phyloP scores from a whole-genome alignment of 2,329 filamentous ascomycete species.

The Fusarium penzigii region DNA sequence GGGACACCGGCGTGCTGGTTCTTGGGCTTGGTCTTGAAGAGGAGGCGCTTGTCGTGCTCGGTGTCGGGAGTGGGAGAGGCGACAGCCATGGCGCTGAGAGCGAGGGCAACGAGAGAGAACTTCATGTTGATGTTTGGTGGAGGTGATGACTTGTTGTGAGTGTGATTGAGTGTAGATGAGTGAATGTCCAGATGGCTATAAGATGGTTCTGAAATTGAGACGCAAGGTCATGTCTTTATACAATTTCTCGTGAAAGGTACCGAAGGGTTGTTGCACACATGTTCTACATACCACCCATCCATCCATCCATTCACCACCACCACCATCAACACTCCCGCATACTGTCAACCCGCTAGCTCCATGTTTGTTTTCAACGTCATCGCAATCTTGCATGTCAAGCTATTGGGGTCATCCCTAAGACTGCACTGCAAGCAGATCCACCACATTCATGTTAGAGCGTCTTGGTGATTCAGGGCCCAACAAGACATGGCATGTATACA shows the following conservation, averaged over 20 bases:
- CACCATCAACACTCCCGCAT: not conserved
- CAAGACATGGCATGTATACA: no score
- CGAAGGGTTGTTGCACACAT: no score
- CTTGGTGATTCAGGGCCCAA: not conserved
- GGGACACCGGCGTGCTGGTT: slow-evolving; percentile 15
- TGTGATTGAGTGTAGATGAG: not conserved
- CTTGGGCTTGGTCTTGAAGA: slow-evolving; percentile 20
- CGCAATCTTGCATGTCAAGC: slow-evolving; percentile 1
- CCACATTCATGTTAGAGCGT: not conserved
- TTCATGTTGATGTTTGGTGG: slow-evolving; percentile 22
- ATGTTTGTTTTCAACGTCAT: slow-evolving; percentile 12
- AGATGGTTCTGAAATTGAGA: not conserved
- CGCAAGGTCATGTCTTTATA: slow-evolving; percentile 12
- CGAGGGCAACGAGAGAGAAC: slow-evolving; percentile 20
- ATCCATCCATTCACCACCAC: not conserved
- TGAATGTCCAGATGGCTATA: not conserved
- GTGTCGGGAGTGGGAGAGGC: slow-evolving; percentile 24
- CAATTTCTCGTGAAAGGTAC: not conserved
- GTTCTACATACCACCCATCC: not conserved
- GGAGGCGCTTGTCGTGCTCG: slow-evolving; percentile 17
- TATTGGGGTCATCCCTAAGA: slow-evolving; percentile 3
- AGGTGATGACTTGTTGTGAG: not conserved
- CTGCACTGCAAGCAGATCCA: slow-evolving; percentile 3
- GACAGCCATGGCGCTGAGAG: slow-evolving; percentile 23
- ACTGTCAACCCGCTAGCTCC: no score